phyloP scores from a whole-genome alignment of 2,329 filamentous ascomycete genomes.

The Decorospora gaudefroyi region DNA sequence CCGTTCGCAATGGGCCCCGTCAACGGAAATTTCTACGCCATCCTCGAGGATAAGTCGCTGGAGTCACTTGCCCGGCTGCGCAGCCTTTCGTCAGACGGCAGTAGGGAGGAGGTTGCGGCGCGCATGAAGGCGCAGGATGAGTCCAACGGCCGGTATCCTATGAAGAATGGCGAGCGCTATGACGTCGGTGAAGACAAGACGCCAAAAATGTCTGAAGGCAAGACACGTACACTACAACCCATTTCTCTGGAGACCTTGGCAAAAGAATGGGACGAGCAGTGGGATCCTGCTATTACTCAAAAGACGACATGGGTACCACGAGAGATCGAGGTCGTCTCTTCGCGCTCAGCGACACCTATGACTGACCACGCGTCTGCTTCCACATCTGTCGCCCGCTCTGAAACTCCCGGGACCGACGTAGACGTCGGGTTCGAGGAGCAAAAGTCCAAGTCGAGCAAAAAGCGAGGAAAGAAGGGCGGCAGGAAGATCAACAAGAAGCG shows the following conservation, averaged over 20 bases:
- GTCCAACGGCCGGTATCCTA: neutral
- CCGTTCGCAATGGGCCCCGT: no score
- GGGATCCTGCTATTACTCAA: neutral
- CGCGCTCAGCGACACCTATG: no score
- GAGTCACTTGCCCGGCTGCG: neutral
- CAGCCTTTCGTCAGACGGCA: neutral
- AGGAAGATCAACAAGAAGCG: neutral
- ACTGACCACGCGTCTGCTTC: no score
- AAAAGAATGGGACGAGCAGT: neutral
- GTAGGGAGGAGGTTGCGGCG: neutral
- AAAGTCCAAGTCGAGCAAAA: neutral
- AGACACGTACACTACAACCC: no score
- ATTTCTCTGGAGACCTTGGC: neutral
- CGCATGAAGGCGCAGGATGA: neutral
- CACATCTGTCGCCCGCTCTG: no score
- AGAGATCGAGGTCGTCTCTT: no score
- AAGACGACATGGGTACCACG: no score
- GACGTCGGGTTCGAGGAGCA: neutral
- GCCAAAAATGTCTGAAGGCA: neutral
- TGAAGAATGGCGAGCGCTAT: neutral
- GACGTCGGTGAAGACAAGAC: neutral
- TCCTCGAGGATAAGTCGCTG: neutral
- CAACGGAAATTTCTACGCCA: neutral
- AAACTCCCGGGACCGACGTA: neutral
- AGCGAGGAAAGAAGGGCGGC: constrained; percentile 1